phyloP scores from a whole-genome alignment of 495 filamentous ascomycete species.

The Neurospora pannonica region DNA sequence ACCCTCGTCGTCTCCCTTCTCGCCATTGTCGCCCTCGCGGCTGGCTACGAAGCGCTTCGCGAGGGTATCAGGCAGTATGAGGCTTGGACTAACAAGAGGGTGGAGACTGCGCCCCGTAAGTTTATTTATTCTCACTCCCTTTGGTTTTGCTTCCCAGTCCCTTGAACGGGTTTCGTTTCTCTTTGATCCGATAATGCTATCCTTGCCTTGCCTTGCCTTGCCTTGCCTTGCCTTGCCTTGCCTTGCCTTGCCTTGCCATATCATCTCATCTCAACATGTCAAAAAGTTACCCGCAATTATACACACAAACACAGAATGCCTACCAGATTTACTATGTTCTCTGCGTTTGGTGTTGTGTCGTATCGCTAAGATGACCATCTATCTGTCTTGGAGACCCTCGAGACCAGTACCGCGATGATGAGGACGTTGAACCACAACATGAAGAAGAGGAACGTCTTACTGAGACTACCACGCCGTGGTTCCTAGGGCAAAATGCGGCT shows the following conservation, averaged over 20 bases:
- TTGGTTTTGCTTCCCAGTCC: neutral
- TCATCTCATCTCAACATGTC: neutral
- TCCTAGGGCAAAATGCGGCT: slow-evolving; percentile 39
- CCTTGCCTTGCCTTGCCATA: neutral
- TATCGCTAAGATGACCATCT: slow-evolving; percentile 9
- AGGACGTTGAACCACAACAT: slow-evolving; percentile 2
- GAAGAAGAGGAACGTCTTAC: slow-evolving; percentile 43
- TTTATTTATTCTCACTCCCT: slow-evolving; percentile 6
- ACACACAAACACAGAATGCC: neutral
- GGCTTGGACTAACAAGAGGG: slow-evolving; percentile 41
- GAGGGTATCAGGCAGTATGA: slow-evolving; percentile 71
- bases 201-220: too few species aligned
- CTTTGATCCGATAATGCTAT: slow-evolving; percentile 1
- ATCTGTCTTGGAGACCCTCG: neutral
- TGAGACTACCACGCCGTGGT: slow-evolving; percentile 40
- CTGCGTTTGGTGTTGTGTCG: neutral
- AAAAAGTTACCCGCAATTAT: neutral
- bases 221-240: too few species aligned
- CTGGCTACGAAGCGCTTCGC: slow-evolving; percentile 84
- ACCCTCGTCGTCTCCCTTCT: slow-evolving; percentile 73
- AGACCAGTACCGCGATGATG: slow-evolving; percentile 1
- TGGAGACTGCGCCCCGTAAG: slow-evolving; percentile 48
- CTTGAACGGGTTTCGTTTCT: neutral
- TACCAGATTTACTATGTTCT: neutral
- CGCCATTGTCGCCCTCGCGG: slow-evolving; percentile 70